Evolutionary conservation across 2,329 filamentous ascomycete genomes (phyloP).

Genomic region (Phaeophleospora eucalypticola): DNA sequence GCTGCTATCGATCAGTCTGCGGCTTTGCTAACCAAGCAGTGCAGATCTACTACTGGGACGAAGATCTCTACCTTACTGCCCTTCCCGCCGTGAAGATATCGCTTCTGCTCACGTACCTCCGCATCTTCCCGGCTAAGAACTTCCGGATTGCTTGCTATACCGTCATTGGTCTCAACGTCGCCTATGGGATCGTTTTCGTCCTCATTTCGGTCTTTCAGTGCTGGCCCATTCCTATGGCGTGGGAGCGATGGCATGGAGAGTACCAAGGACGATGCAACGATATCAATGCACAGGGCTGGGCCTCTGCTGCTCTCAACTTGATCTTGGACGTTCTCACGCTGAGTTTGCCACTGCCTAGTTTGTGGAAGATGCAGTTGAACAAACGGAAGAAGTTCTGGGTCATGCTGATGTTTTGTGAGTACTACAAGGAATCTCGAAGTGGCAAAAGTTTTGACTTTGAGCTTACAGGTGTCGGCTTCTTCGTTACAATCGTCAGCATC

Average conservation of each 20-base stretch:
- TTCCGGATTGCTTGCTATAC: slow-evolving; percentile 12
- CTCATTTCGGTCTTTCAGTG: slow-evolving; percentile 20
- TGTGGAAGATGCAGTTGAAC: slow-evolving; percentile 21
- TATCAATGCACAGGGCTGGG: slow-evolving; percentile 22
- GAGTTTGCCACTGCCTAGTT: slow-evolving; percentile 18
- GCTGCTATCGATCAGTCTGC: no score
- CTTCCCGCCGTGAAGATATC: slow-evolving; percentile 19
- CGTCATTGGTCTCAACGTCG: slow-evolving; percentile 15
- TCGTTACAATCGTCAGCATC: slow-evolving; percentile 19
- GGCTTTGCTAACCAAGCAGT: not conserved
- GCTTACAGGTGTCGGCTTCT: slow-evolving; percentile 11
- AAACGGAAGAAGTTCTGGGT: slow-evolving; percentile 20
- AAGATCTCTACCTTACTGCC: slow-evolving; percentile 16
- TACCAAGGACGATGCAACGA: slow-evolving; percentile 15
- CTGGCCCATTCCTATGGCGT: slow-evolving; percentile 12
- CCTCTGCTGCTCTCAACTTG: slow-evolving; percentile 17
- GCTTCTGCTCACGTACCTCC: slow-evolving; percentile 16
- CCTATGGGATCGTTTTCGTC: slow-evolving; percentile 14
- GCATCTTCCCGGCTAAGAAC: slow-evolving; percentile 19
- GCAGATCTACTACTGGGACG: slow-evolving; percentile 16
- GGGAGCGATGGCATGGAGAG: slow-evolving; percentile 15
- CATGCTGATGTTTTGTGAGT: slow-evolving; percentile 18
- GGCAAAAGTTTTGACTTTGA: no score
- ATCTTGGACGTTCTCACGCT: slow-evolving; percentile 21
- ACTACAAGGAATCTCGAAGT: no score